Base-by-base conservation (phyloP, 2,329 filamentous ascomycete species). In the Furcasterigmium furcatum region DNA sequence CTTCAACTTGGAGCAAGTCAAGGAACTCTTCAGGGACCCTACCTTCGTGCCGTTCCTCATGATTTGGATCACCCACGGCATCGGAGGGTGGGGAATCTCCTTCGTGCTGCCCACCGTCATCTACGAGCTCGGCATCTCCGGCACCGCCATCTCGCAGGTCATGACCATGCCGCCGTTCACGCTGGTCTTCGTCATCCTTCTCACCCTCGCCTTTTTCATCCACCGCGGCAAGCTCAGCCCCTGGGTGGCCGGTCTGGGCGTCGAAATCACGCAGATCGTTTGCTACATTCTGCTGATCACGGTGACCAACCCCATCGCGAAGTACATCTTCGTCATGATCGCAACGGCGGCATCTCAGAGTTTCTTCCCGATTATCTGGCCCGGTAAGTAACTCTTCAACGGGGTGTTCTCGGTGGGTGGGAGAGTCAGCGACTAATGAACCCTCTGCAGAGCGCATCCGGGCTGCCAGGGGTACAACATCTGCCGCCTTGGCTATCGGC, bases 281-380 rank as follows among this genome's bases (percentile, higher is more conserved):
- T 68, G 65, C 51, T 70, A 68, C 43, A 60, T 70, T 39, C 50
- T 68, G 4, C 58, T 70, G 25, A 63, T 70, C 44, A 64, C 61
- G 2, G 58, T 68, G 32, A 56, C 61, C 21, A 55, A 62, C 13
- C 46, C 54, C 48, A 32, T 65, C 2, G 67, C 60, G 0, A 68
- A 66, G 41, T 48, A 70, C 46, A 52, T 69, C 12, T 63, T 70
- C 38, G 60, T 68, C n/a, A 66, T 62, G 46, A 55, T 69, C 20
- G 66, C 66, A 4, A 66, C 64, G 3, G 62, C 66, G 1, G 66
- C 62, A 5, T 64, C 63, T 1, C 61, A 64, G 22, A 63, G 61
- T 8, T 66, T 70, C 46, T 65, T 65, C 45, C 61, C 66, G 1
- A 63, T 69, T 38, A 55, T 70, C 8, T 70, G 64, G 65, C 67